Percentiles rank a stretch among this genome's conserved stretches.
These are phyloP conservation scores for Pelargonium australe DNA, from an alignment of 441 rosid genomes.

Conservation along the genomic window DNA sequence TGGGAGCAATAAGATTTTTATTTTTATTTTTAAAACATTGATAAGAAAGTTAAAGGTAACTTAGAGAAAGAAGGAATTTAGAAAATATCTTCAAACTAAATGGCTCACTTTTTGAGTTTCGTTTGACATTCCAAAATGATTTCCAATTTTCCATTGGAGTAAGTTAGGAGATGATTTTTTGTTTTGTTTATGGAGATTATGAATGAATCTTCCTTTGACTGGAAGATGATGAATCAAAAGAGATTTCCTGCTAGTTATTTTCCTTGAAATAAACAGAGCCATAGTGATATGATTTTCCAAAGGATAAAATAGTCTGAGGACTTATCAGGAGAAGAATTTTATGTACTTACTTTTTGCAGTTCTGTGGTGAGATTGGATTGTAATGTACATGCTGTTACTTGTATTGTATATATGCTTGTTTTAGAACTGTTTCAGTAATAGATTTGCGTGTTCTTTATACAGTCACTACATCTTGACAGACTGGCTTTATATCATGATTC, in stretches of 20 bases:
- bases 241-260: background rate
- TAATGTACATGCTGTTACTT: background rate
- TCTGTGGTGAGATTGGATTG: background rate
- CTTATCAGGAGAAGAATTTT: background rate
- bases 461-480: conserved; percentile 94
- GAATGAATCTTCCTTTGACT: background rate
- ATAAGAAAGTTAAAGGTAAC: too few relatives aligned
- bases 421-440: background rate
- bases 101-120: background rate
- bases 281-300: background rate
- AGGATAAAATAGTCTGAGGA: background rate
- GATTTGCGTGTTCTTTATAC: conserved; percentile 26
- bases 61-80: too few relatives aligned
- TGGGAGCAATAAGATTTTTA: too few relatives aligned
- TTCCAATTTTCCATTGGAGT: background rate
- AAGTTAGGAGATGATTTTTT: too few relatives aligned
- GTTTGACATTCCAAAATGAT: background rate
- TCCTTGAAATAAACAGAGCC: background rate
- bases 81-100: conserved; percentile 1
- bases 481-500: conserved; percentile 93
- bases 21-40: too few relatives aligned
- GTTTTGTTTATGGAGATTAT: background rate
- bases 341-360: background rate
- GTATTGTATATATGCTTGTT: too few relatives aligned
- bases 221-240: background rate